Evolutionary conservation across 208 protist species (phyloP).

Genomic region (Wallacemonas rigidus): DNA sequence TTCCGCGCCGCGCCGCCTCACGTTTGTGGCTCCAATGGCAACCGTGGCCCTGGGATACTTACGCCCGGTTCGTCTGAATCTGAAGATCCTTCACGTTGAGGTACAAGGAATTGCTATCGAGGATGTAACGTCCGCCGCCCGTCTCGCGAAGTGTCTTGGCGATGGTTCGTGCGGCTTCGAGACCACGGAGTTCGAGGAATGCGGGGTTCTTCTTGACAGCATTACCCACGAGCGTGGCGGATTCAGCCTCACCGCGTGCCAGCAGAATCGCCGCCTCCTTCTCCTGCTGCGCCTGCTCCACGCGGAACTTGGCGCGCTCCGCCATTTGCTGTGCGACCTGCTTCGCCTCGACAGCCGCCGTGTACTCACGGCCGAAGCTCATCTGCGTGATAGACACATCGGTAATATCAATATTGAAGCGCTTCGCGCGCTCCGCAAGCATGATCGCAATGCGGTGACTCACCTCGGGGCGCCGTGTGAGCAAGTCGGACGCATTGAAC

Average conservation of each 20-base stretch:
- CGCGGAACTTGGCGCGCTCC: constrained; percentile 94
- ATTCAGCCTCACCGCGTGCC: constrained; percentile 93
- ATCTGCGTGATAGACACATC: constrained; percentile 98
- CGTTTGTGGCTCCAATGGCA: too few species aligned
- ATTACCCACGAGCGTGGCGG: constrained; percentile 89
- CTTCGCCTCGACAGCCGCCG: constrained; percentile 94
- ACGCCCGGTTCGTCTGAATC: constrained; percentile 22
- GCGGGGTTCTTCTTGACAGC: constrained; percentile 88
- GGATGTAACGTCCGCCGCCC: constrained; percentile 74
- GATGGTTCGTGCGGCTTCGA: constrained; percentile 93
- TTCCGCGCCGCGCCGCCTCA: not conserved
- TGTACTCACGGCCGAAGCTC: constrained; percentile 96
- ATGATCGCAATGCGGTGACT: constrained; percentile 90
- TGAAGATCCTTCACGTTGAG: constrained; percentile 67
- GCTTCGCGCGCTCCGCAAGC: constrained; percentile 93
- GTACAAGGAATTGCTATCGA: constrained; percentile 84
- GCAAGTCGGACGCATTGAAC: constrained; percentile 98
- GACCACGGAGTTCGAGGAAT: constrained; percentile 92
- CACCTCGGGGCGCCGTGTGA: constrained; percentile 96
- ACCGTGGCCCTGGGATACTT: not conserved
- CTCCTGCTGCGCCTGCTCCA: constrained; percentile 95
- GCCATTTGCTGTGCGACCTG: constrained; percentile 97
- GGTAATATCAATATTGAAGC: constrained; percentile 98
- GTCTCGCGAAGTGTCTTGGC: constrained; percentile 74
- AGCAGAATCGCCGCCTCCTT: constrained; percentile 92